phyloP scores from a whole-genome alignment of 768 basidiomycete species.

The Pilatotrama ljubarskyi region DNA sequence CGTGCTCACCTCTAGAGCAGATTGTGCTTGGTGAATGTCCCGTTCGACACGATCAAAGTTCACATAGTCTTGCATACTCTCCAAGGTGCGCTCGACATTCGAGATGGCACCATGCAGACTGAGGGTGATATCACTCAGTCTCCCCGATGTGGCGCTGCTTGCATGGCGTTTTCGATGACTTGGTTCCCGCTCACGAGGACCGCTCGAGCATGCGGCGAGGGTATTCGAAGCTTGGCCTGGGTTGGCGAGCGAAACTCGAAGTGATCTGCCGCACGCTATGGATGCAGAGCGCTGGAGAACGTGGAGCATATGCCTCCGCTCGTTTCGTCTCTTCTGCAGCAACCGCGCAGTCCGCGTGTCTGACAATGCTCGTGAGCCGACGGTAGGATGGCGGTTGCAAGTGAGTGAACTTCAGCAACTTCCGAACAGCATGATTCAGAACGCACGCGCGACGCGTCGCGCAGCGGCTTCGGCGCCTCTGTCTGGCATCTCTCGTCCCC shows the following conservation, averaged over 20 bases:
- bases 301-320: neutral
- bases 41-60: neutral
- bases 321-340: no score
- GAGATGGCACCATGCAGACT: neutral
- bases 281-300: neutral
- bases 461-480: neutral
- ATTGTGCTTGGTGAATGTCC: neutral
- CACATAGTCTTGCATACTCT: neutral
- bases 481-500: no score
- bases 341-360: no score
- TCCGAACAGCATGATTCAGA: no score
- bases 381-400: no score
- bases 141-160: neutral
- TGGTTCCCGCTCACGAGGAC: no score
- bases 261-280: neutral
- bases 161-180: no score
- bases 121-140: neutral
- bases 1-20: neutral
- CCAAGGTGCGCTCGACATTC: neutral
- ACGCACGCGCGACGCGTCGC: slow-evolving; percentile 3
- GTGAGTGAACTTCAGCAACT: no score
- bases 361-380: no score
- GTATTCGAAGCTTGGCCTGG: no score
- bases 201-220: no score
- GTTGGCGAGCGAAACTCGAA: neutral